Evolutionary conservation across 2,329 filamentous ascomycete genomes (phyloP).

Genomic region (Diaporthe citri): DNA sequence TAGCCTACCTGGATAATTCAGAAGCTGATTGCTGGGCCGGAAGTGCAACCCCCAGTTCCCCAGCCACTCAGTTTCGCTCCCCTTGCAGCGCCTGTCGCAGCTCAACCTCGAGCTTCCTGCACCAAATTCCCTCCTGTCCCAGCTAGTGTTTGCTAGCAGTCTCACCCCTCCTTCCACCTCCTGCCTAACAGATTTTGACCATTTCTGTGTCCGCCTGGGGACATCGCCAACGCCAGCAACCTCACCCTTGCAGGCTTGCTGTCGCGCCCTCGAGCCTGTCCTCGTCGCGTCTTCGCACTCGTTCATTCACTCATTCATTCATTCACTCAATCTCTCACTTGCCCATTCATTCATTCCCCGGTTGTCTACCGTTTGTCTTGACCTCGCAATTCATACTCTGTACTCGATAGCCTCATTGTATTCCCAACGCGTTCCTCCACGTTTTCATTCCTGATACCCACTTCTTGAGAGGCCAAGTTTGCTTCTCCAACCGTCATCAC

Average conservation of each 20-base stretch:
- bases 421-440: neutral
- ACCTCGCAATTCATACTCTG: neutral
- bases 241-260: constrained; percentile 7
- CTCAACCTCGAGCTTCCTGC: constrained; percentile 17
- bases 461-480: neutral
- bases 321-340: neutral
- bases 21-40: neutral
- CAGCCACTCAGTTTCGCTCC: constrained; percentile 37
- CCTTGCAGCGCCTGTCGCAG: constrained; percentile 24
- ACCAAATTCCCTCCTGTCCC: constrained; percentile 26
- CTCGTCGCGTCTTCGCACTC: neutral
- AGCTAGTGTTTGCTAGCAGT: constrained; percentile 34
- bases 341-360: neutral
- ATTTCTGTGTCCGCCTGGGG: constrained; percentile 32
- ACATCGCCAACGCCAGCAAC: neutral
- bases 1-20: neutral
- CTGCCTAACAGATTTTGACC: constrained; percentile 35
- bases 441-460: neutral
- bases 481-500: neutral
- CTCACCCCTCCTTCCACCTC: neutral
- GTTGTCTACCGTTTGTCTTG: neutral
- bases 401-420: neutral
- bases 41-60: constrained; percentile 34
- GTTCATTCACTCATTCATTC: neutral
- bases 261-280: constrained; percentile 21